Percentiles rank a stretch among this genome's conserved stretches.
Conservation (phyloP, 2,329 filamentous ascomycete genomes). For the Nothopassalora personata region DNA sequence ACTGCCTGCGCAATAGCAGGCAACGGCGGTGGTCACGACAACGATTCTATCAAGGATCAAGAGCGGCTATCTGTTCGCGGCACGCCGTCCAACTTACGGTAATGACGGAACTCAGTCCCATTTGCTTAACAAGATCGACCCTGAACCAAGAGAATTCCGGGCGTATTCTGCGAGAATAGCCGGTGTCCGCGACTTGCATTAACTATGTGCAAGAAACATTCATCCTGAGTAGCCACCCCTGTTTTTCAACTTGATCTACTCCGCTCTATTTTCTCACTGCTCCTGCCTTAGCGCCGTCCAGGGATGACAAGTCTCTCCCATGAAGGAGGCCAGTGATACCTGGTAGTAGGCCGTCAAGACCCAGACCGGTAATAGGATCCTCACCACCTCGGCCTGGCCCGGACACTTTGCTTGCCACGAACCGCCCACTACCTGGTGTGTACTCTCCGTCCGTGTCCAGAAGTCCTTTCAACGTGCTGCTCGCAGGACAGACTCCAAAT, state of each 20-base stretch:
- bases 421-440: background rate
- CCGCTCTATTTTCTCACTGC: background rate
- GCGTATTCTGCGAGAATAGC: too few relatives aligned
- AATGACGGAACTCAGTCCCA: too few relatives aligned
- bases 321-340: background rate
- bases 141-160: too few relatives aligned
- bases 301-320: background rate
- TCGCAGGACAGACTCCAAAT: slow-evolving; percentile 2
- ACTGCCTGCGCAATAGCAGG: background rate
- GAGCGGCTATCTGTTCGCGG: too few relatives aligned
- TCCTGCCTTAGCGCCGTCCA: background rate
- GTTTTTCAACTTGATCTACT: too few relatives aligned
- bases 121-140: too few relatives aligned
- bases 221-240: too few relatives aligned
- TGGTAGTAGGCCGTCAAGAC: background rate
- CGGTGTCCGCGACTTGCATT: too few relatives aligned
- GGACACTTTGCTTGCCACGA: background rate
- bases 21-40: too few relatives aligned
- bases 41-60: too few relatives aligned
- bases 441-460: background rate
- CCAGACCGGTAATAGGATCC: background rate
- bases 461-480: background rate
- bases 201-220: too few relatives aligned
- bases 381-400: background rate
- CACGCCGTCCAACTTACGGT: too few relatives aligned